Conservation (phyloP, 2,329 filamentous ascomycete genomes). For the Venturia carpophila region DNA sequence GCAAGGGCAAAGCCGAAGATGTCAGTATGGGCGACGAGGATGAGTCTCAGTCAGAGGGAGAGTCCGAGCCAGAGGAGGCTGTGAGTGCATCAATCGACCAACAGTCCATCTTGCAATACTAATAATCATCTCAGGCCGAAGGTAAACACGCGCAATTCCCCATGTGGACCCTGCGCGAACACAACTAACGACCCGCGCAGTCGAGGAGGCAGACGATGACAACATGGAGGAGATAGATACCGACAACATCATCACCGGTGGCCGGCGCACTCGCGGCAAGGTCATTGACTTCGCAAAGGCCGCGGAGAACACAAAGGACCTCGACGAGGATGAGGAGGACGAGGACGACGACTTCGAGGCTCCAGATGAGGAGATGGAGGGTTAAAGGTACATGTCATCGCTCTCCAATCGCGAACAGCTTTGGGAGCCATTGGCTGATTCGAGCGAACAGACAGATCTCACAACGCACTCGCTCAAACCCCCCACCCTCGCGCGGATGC, state of each 20-base stretch:
- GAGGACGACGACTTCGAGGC: slow-evolving; percentile 60
- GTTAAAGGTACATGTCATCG: slow-evolving; percentile 29
- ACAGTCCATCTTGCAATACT: not conserved
- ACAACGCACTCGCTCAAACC: not conserved
- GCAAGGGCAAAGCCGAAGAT: slow-evolving; percentile 74
- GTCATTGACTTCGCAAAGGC: slow-evolving; percentile 91
- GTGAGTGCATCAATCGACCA: not conserved
- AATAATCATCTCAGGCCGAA: not conserved
- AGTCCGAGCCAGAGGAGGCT: slow-evolving; percentile 57
- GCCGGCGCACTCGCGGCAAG: slow-evolving; percentile 82
- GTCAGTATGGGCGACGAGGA: slow-evolving; percentile 58
- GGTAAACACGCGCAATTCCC: slow-evolving; percentile 10
- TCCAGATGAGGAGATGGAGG: slow-evolving; percentile 62
- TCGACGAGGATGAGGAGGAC: slow-evolving; percentile 74
- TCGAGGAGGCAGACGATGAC: slow-evolving; percentile 66
- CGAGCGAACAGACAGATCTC: not conserved
- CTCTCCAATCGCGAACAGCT: not conserved
- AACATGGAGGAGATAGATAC: slow-evolving; percentile 87
- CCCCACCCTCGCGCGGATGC: not conserved
- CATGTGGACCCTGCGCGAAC: slow-evolving; percentile 20
- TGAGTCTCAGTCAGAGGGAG: slow-evolving; percentile 59
- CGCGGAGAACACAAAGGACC: slow-evolving; percentile 66
- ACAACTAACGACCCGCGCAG: slow-evolving; percentile 28
- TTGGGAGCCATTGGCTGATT: not conserved
- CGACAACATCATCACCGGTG: slow-evolving; percentile 73